Evolutionary conservation across 2,329 filamentous ascomycete genomes (phyloP).

Genomic region (Xylariales sp.): DNA sequence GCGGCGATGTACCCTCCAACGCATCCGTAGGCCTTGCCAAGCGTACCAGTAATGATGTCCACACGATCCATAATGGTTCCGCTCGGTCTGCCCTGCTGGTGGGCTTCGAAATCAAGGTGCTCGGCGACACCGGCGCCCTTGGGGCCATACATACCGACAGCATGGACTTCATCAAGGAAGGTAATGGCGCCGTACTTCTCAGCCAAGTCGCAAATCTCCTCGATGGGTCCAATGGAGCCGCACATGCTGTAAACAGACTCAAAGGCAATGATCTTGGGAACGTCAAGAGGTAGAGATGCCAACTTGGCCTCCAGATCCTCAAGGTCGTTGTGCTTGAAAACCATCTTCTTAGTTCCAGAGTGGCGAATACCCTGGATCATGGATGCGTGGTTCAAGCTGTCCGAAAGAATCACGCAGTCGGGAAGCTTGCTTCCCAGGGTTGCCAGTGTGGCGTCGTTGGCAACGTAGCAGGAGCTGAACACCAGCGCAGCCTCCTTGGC

Average conservation of each 20-base stretch:
- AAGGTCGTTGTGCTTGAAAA: conserved; percentile 99
- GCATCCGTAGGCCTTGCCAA: conserved; percentile 96
- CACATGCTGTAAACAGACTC: conserved; percentile 99
- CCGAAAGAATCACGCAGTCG: conserved; percentile 94
- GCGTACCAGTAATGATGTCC: conserved; percentile 95
- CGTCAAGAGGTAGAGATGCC: conserved; percentile 75
- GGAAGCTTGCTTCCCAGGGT: conserved; percentile 96
- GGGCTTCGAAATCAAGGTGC: conserved; percentile 90
- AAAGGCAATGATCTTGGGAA: conserved; percentile 97
- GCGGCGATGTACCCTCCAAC: conserved; percentile 98
- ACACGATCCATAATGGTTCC: conserved; percentile 93
- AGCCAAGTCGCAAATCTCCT: conserved; percentile 90
- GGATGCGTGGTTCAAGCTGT: conserved; percentile 95
- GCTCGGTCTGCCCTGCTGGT: conserved; percentile 66
- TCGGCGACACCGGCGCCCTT: conserved; percentile 94
- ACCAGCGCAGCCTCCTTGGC: conserved; percentile 89
- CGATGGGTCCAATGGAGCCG: conserved; percentile 92
- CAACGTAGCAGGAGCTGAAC: conserved; percentile 97
- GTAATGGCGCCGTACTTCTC: conserved; percentile 98
- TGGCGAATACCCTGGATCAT: conserved; percentile 99
- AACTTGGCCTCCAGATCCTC: conserved; percentile 88
- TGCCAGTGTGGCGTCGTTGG: conserved; percentile 93
- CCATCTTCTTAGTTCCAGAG: conserved; percentile 93
- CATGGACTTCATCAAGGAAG: conserved; percentile 97
- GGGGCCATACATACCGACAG: conserved; percentile 98